phyloP scores from a whole-genome alignment of 2,329 filamentous ascomycete genomes.

The Colletotrichum neosansevieriae region DNA sequence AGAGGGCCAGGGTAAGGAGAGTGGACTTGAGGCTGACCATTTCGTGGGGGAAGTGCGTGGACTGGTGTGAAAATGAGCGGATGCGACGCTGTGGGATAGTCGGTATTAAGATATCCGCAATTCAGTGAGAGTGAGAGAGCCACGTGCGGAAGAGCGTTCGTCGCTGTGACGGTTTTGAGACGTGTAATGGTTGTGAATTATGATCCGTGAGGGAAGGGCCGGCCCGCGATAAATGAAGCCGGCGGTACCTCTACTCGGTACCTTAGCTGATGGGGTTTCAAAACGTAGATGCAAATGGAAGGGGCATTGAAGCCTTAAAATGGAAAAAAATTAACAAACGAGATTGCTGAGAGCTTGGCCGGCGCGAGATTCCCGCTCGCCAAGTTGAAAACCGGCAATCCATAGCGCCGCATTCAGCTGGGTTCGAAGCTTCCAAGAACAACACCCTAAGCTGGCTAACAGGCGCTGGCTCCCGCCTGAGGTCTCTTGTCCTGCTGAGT shows the following conservation, averaged over 20 bases:
- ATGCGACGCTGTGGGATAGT: neutral
- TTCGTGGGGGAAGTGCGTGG: neutral
- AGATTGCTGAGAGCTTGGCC: conserved; percentile 31
- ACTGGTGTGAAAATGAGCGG: neutral
- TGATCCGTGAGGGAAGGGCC: conserved; percentile 6
- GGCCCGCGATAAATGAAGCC: conserved; percentile 17
- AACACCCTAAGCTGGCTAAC: neutral
- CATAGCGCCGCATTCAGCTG: conserved; percentile 3
- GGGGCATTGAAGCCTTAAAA: neutral
- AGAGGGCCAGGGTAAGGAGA: conserved; percentile 21
- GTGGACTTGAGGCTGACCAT: conserved; percentile 38
- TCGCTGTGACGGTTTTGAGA: conserved; percentile 24
- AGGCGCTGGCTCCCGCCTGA: neutral
- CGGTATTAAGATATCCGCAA: neutral
- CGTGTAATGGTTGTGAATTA: neutral
- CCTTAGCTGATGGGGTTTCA: neutral
- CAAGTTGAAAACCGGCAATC: conserved; percentile 20
- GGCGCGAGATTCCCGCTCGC: conserved; percentile 26
- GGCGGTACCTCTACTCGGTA: neutral
- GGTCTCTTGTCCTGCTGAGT: neutral
- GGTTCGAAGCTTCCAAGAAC: neutral
- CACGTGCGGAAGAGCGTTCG: neutral
- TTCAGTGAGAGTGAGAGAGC: neutral
- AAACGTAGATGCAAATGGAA: neutral
- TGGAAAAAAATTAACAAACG: neutral